Base-by-base conservation (phyloP, 2,329 filamentous ascomycete genomes). In the Colletotrichum phormii region DNA sequence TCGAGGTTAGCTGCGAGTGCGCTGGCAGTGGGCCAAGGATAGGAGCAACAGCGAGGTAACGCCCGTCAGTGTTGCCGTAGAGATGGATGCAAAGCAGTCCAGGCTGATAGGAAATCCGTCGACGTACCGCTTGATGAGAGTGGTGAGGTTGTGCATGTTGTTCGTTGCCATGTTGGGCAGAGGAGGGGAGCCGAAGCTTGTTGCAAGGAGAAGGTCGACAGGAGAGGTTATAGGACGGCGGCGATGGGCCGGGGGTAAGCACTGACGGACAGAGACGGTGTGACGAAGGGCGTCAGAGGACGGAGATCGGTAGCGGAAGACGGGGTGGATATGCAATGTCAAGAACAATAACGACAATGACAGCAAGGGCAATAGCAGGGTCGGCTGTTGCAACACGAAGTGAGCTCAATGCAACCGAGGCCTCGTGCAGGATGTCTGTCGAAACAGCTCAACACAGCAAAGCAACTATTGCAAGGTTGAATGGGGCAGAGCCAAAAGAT, bases 121-220 rank as follows among this genome's bases (percentile, higher is more conserved):
- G 53, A 85, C 90, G 78, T 90, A 98, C 97, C 97, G 92, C 90
- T 99, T 99, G 87, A 99, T 98, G 80, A 99, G 90, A 67, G 97
- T 99, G 46, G 95, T 97, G 75, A 99, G 87, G 82, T 98, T 98
- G 85, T 98, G 92, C 95, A 98, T 98, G 79, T 95, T 94, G 84
- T 89, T 94, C 75, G 91, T 86, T 76, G 92, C 90, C 93, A 95
- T 95, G 75, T 73, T 83, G 77, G 59, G 59, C 13, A 37, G 35
- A 22, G 13, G 29, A 31, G 54, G 6, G 15, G 49, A 67, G 65
- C 53, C 33, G 29, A 42, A 22, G 58, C 70, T 72, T 59, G 58
- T 60, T n/a, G 53, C n/a, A 53, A 46, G 15, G 55, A 35, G 54
- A 31, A 60, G 9, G 24, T 37, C 26, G 42, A 31, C 35, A 54